Conservation (phyloP, 2,329 filamentous ascomycete genomes). For the Epichloe typhina region DNA sequence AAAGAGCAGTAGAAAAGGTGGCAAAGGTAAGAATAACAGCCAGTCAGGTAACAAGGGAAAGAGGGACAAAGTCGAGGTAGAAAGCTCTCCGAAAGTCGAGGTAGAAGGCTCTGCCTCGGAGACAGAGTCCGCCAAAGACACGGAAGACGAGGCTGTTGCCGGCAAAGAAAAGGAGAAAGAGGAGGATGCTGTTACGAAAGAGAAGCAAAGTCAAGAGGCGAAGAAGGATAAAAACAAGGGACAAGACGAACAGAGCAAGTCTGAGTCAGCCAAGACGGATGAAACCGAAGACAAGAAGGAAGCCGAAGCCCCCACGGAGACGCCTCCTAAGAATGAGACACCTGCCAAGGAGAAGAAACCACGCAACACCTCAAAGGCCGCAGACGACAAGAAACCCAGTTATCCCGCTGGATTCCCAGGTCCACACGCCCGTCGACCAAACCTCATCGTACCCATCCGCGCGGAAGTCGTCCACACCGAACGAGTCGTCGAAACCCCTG, state of each 20-base stretch:
- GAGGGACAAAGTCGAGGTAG: slow-evolving; percentile 9
- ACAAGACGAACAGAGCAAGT: slow-evolving; percentile 4
- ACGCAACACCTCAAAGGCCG: slow-evolving; percentile 1
- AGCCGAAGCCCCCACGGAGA: neutral
- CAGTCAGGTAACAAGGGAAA: slow-evolving; percentile 10
- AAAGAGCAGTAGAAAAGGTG: slow-evolving; percentile 9
- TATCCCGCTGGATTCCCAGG: slow-evolving; percentile 17
- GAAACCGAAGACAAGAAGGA: slow-evolving; percentile 4
- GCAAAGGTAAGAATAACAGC: slow-evolving; percentile 5
- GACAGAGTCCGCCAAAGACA: slow-evolving; percentile 13
- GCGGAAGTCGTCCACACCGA: slow-evolving; percentile 41
- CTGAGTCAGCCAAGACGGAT: slow-evolving; percentile 8
- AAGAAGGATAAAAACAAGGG: slow-evolving; percentile 5
- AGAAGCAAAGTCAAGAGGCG: slow-evolving; percentile 7
- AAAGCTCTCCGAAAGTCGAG: slow-evolving; percentile 3
- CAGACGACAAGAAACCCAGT: slow-evolving; percentile 10
- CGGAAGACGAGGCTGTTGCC: slow-evolving; percentile 6
- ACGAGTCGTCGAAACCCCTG: slow-evolving; percentile 36
- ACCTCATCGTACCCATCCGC: slow-evolving; percentile 33
- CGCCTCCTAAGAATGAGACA: neutral
- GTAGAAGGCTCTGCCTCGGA: slow-evolving; percentile 9
- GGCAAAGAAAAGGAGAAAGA: slow-evolving; percentile 8
- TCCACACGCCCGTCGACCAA: slow-evolving; percentile 24
- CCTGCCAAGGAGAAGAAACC: slow-evolving; percentile 5
- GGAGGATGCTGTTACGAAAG: neutral